These are phyloP conservation scores for Debaryomycetaceae sp. DNA, from an alignment of 1,139 yeast species.

Conservation along the genomic window DNA sequence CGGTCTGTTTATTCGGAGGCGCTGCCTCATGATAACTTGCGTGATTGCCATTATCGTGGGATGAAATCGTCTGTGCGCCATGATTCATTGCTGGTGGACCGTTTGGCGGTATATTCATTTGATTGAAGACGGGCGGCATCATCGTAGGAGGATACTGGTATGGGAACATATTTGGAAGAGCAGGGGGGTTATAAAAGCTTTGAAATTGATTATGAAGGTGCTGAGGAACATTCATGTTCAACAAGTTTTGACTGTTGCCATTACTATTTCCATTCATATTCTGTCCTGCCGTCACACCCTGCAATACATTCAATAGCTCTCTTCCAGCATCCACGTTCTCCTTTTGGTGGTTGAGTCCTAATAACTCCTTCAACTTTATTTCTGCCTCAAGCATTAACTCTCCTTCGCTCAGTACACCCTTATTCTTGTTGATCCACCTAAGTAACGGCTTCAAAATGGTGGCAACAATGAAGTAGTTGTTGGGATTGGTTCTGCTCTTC, in stretches of 20 bases:
- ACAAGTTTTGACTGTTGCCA: slow-evolving; percentile 4
- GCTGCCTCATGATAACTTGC: not conserved
- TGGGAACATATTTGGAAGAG: slow-evolving; percentile 8
- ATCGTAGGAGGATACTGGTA: slow-evolving; percentile 5
- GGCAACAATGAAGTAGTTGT: slow-evolving; percentile 54
- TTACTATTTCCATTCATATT: not conserved
- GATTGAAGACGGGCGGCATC: slow-evolving; percentile 5
- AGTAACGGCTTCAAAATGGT: slow-evolving; percentile 60
- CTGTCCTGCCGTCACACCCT: slow-evolving; percentile 23
- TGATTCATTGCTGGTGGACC: slow-evolving; percentile 3
- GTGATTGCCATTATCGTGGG: not conserved
- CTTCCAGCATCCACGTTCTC: slow-evolving; percentile 64
- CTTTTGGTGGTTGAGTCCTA: slow-evolving; percentile 46
- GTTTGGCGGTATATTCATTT: slow-evolving; percentile 1
- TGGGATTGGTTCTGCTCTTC: slow-evolving; percentile 36
- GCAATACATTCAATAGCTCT: slow-evolving; percentile 64
- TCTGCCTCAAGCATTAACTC: slow-evolving; percentile 58
- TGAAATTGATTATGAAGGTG: slow-evolving; percentile 30
- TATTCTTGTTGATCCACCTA: slow-evolving; percentile 53
- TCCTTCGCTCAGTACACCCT: slow-evolving; percentile 53
- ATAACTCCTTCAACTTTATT: slow-evolving; percentile 54
- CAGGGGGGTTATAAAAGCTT: slow-evolving; percentile 11
- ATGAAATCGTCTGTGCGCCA: not conserved
- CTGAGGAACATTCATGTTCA: slow-evolving; percentile 27
- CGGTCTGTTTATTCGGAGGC: slow-evolving; percentile 5